Evolutionary conservation across 805 yeast genomes (phyloP), one percentile per base, ranked within the genome.

Genomic region (Debaryomyces prosopidis): DNA sequence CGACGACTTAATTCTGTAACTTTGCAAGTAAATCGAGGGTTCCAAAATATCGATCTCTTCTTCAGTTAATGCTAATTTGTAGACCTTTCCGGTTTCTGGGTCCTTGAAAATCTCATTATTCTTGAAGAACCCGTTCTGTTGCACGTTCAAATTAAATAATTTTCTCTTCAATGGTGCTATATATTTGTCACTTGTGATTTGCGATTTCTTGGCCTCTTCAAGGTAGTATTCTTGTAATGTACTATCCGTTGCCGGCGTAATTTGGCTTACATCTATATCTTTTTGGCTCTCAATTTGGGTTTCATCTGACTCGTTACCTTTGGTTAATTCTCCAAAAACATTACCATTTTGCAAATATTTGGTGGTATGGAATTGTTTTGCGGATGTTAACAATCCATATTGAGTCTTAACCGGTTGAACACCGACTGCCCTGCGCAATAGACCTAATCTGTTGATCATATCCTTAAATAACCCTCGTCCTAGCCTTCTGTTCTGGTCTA

Each of bases 1-100:
- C 5, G 96, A 84, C n/a, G 91, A 80, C 64, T 89, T 89, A 55
- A 91, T 77, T 66, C 98, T 79, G 73, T 76, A 84, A 9, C 96
- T 86, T 62, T 85, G 79, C 46, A 87, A 67, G 66, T 82, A 89
- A n/a, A 92, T 79, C 10, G 94, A 82, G 18, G 98, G 98, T 65
- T 90, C 97, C 48, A 92, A 74, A 2, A 84, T 79, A 44, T 85
- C 86, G 44, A 89, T 81, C 63, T 90, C 96, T 44, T 78, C 76
- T 33, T 70, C 69, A 3, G 81, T 70, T 42, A 92, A 74, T 28
- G 73, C 68, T 50, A 92, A 69, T 51, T 74, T 77, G 66, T 81
- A 86, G 32, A 59, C 51, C 43, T 72, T 69, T 28, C 82, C 84
- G 15, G 65, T 62, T 31, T 68, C 64, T 23, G 67, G 67, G 42